Evolutionary conservation across 2,329 filamentous ascomycete species (phyloP), one percentile per base, ranked within the genome.

Genomic region (Colletotrichum cuscutae): DNA sequence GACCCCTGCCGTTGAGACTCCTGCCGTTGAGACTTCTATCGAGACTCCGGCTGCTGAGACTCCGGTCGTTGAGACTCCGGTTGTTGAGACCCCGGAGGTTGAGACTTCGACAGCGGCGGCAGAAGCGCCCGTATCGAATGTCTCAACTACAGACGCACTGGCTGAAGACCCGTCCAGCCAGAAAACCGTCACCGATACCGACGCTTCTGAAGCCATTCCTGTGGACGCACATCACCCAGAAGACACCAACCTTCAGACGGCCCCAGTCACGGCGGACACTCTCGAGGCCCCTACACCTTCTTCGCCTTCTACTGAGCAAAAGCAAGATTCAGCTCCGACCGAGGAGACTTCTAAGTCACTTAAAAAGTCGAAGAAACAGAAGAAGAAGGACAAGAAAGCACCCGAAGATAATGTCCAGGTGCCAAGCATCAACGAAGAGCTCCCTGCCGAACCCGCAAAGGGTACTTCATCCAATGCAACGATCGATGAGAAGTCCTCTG

Each of bases 361-460:
- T 15, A 72, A 70, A 42, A 72, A 65, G 57, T 68, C 63, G 7
- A 67, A 74, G 60, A 71, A 75, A 52, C 66, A 74, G 56, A 74
- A 75, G 68, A 76, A 76, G 60, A 74, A 77, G 62, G 75, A 73
- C 64, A 76, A 76, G 73, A 77, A 78, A n/a, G 35, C 46, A 12
- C 42, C 13, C 28, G 32, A 62, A n/a, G 28, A 53, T 9, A 59
- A 71, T 3, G 2, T 63, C 11, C 66, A 71, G 15, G 8, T 19
- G 15, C 3, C 52, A 7, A 5, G 15, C 22, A 15, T 46, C 26
- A 8, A 58, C 37, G 52, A 71, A n/a, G 46, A 24, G 24, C 15
- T 12, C 24, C 7, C 26, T 11, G 22, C n/a, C 11, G 49, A 37
- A 19, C 4, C 52, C 22, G 53, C 58, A 13, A 52, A 62, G 24